Base-by-base conservation (phyloP, 2,329 filamentous ascomycete species). In the Phyllosticta citrichinensis region DNA sequence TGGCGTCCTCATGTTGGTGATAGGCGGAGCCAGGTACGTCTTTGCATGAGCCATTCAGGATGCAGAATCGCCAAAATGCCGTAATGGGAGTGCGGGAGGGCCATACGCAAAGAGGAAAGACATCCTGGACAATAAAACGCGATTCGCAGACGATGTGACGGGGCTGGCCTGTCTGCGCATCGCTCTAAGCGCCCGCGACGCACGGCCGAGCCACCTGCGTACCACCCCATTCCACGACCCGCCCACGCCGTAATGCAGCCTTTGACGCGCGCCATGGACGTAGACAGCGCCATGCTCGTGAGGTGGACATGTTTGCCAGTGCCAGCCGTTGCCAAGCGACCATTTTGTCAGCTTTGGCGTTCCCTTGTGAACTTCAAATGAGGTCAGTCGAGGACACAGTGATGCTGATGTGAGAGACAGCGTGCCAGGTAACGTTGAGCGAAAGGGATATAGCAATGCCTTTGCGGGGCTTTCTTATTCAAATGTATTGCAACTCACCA, bases 121-220 rank as follows among this genome's bases (percentile, higher is more conserved):
- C 40, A 47, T 47, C 14, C 14, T 47, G 17, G 40, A 47, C 2
- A n/a, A 47, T 47, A 47, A n/a, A 47, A 47, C 3, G 17, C 40
- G 40, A 47, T 47, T 47, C 40, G 40, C 40, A 27, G 52, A 10
- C 14, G 24, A 27, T 60, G 58, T 60, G 58, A 60, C 47, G 58
- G 58, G n/a, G 30, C 51, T 30, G 17, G 19, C 19, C 57, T 24
- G 57, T 54, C 58, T 22, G 58, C 55, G 53, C 58, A 25, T 52
- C 50, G 52, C 51, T 24, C 47, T 61, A 61, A 61, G 59, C 59
- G 59, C 59, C 59, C 59, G 59, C 54, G 47, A 55, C 47, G 20
- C 24, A 52, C 58, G 58, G 58, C 53, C 54, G 52, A 0, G 33
- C 40, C 30, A 47, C 53, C 53, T 50, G 58, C 53, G 58, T 60